phyloP scores from a whole-genome alignment of 371 early-diverging fungal species.

The Basidiobolus meristosporus region DNA sequence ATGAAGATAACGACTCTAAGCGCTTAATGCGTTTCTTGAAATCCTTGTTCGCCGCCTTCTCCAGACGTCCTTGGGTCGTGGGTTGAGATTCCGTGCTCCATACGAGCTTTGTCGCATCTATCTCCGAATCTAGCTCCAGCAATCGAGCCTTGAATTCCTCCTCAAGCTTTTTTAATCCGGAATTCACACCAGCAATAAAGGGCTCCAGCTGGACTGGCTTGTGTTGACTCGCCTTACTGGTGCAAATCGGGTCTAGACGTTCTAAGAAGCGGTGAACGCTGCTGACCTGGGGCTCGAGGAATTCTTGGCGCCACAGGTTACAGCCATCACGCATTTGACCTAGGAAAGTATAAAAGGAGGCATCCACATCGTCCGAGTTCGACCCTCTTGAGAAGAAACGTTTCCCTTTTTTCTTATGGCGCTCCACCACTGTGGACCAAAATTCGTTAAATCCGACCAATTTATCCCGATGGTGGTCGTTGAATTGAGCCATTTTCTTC shows the following conservation, averaged over 20 bases:
- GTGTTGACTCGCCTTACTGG: too few relatives aligned
- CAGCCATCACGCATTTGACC: not conserved
- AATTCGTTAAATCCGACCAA: conserved; percentile 2
- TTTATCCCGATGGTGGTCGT: not conserved
- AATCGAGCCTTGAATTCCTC: conserved; percentile 11
- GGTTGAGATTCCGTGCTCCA: conserved; percentile 15
- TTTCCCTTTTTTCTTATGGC: too few relatives aligned
- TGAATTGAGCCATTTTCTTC: not conserved
- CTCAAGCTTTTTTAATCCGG: conserved; percentile 12
- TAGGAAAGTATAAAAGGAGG: not conserved
- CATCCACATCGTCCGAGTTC: conserved; percentile 1
- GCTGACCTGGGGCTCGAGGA: not conserved
- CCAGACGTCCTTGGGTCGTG: conserved; percentile 13
- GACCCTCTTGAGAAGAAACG: too few relatives aligned
- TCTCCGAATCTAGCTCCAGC: conserved; percentile 21
- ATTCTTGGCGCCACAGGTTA: conserved; percentile 1
- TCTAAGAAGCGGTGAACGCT: not conserved
- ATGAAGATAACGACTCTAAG: conserved; percentile 15
- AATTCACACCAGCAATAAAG: conserved; percentile 1
- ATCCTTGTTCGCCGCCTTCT: conserved; percentile 40
- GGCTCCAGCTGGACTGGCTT: not conserved
- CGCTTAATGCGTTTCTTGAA: conserved; percentile 35
- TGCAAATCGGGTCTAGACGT: not conserved
- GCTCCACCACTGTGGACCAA: conserved; percentile 4
- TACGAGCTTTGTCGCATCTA: conserved; percentile 14